These are phyloP conservation scores for Fistulinella prunicolor DNA, from an alignment of 768 basidiomycete genomes.

Conservation along the genomic window DNA sequence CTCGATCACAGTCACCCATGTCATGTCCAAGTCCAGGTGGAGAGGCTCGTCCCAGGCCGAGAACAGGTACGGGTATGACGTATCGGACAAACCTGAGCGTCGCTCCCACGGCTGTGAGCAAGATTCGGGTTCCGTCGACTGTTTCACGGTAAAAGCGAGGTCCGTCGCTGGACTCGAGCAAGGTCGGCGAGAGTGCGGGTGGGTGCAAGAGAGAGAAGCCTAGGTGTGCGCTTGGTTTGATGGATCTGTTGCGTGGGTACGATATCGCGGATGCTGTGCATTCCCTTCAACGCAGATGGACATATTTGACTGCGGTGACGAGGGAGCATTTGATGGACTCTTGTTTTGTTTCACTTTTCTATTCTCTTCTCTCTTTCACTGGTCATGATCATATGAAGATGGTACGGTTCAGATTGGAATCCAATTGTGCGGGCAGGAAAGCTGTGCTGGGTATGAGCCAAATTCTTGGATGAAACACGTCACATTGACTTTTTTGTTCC, in stretches of 20 bases:
- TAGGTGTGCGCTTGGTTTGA: background rate
- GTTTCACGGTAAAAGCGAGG: conserved; percentile 13
- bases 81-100: conserved; percentile 43
- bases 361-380: background rate
- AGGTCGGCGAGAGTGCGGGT: background rate
- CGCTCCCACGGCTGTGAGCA: conserved; percentile 27
- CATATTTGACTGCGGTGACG: background rate
- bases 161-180: background rate
- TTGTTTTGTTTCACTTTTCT: background rate
- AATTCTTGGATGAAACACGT: background rate
- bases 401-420: too few species aligned
- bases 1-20: conserved; percentile 20
- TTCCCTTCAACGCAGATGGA: background rate
- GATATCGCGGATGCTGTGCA: background rate
- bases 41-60: conserved; percentile 44
- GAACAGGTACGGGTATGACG: conserved; percentile 69
- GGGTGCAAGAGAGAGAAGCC: background rate
- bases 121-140: conserved; percentile 38
- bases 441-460: background rate
- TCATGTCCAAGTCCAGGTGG: conserved; percentile 11
- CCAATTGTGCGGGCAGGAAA: too few species aligned
- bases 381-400: background rate
- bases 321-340: background rate
- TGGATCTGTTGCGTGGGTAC: background rate
- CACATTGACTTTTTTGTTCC: background rate